Base-by-base conservation (phyloP, 345 rosid genomes). In the Salix arbutifolia region DNA sequence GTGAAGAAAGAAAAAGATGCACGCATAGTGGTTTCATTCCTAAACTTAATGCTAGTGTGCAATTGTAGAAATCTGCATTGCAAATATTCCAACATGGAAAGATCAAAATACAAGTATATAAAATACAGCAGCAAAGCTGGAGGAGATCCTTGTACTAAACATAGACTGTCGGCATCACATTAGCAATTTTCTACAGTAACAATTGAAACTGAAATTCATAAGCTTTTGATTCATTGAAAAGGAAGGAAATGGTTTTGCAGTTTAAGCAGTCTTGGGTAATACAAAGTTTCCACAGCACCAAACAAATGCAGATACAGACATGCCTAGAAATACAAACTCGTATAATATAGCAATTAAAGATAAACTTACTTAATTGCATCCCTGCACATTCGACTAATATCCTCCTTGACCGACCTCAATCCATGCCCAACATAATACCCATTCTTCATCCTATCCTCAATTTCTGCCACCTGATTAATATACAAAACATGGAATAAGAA, bases 301-400 rank as follows among this genome's bases (percentile, higher is more conserved):
- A 52, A 76, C 30, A 35, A 70, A 79, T 19, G 35, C 67, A 72
- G 37, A 48, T 70, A 46, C 19, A 30, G 17, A 72, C 28, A 61
- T 61, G 17, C 28, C 52, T 53, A 40, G 23, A 69, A n/a, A 19
- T 31, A 30, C 52, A 50, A 50, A 50, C 56, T 0, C 40, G 30
- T 23, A 48, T 4, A 52, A 52, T 19, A 10, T 25, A 74, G n/a
- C 25, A 26, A 8, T 38, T 35, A 73, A n/a, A 76, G 53, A 71
- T 67, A 37, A 76, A 69, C 91, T 84, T 92, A 93, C 99, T 94
- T 96, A 69, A 93, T 90, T 64, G 99, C 99, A 85, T 96, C 99
- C 87, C 95, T 88, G 88, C 99, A 94, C 92, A 96, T 94, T 79
- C 94, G 90, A 83, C 96, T 84, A 84, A 96, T 94, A 85, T 96